Base-by-base conservation (phyloP, 2,329 filamentous ascomycete species). In the Trichoderma koningii region DNA sequence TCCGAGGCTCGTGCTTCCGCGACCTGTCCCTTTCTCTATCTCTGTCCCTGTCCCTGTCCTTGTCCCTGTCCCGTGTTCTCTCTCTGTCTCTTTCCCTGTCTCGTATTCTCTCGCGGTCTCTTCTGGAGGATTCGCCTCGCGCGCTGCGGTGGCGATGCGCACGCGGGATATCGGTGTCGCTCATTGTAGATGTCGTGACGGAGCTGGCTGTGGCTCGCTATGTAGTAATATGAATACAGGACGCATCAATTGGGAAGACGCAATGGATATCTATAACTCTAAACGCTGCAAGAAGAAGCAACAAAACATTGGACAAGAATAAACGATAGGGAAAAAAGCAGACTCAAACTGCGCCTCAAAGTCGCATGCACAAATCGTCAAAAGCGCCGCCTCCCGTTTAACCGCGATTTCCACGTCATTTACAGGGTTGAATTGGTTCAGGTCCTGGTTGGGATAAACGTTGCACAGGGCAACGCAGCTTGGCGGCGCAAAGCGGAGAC, bases 111-210 rank as follows among this genome's bases (percentile, higher is more conserved):
- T 38, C 34, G 10, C 34, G 34, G 34, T 38, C 34, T 65, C 74
- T 73, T 57, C 71, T 70, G 48, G 74, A 67, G 30, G 72, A 69
- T 51, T 75, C 70, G 60, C 71, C 73, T 41, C 72, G 73, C 57
- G 71, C 70, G 63, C 70, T 69, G 57, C 74, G 71, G 23, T 68
- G 69, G 61, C 72, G 73, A 56, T 73, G 70, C 55, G 73, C 70
- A 55, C 75, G 74, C 48, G 74, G 72, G 41, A 75, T 73, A 41
- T 77, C 75, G 66, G 70, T 72, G 42, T 74, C 70, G 65, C 80
- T 71, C 79, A 79, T 64, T 34, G 61, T 78, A 53, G 1, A 68
- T 71, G 60, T 66, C 28, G 52, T 47, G 26, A 50, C 9, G 38
- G 50, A 57, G 63, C 55, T 50, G 55, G 57, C 21, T 23, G 10